A percentile compares a stretch with the other conserved stretches of the same genome.
Conservation (phyloP, 1,139 yeast genomes). For the Yamadazyma trypodendri region DNA sequence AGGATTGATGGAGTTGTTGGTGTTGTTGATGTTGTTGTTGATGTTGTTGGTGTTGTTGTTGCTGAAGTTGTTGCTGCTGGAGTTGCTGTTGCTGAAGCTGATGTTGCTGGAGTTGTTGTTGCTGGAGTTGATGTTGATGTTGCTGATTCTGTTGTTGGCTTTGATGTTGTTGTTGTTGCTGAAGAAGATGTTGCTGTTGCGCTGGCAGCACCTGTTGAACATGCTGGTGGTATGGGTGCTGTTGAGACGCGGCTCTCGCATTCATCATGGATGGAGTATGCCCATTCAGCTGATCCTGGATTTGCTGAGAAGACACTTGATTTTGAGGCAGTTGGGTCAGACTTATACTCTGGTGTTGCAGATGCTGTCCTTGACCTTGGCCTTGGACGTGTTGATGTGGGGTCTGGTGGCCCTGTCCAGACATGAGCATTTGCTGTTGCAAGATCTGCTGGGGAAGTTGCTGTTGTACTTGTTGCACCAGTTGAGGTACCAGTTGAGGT, state of each 20-base stretch:
- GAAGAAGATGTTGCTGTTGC: background rate
- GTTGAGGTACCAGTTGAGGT: conserved; percentile 2
- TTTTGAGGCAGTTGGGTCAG: conserved; percentile 9
- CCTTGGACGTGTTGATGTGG: conserved; percentile 4
- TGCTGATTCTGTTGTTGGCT: conserved; percentile 13
- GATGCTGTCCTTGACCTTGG: background rate
- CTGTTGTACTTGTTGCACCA: background rate
- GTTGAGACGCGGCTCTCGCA: conserved; percentile 3
- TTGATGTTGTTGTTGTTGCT: conserved; percentile 5
- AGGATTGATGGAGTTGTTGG: background rate
- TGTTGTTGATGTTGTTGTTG: conserved; percentile 10
- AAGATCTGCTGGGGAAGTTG: conserved; percentile 1
- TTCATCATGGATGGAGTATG: conserved; percentile 3
- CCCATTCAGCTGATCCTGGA: conserved; percentile 12
- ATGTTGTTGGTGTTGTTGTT: conserved; percentile 8
- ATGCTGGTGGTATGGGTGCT: conserved; percentile 6
- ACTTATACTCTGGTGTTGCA: conserved; percentile 5
- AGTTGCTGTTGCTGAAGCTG: conserved; percentile 13
- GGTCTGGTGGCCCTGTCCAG: conserved; percentile 15
- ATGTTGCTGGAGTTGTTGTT: conserved; percentile 12
- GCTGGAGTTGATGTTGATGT: background rate
- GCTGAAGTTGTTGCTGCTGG: conserved; percentile 10
- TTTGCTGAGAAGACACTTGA: conserved; percentile 10
- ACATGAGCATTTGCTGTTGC: conserved; percentile 3
- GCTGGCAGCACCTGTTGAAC: background rate